A percentile compares a stretch with the other conserved stretches of the same genome.
Conservation (phyloP, 2,329 filamentous ascomycete genomes). For the Arthrobotrys megalospora region DNA sequence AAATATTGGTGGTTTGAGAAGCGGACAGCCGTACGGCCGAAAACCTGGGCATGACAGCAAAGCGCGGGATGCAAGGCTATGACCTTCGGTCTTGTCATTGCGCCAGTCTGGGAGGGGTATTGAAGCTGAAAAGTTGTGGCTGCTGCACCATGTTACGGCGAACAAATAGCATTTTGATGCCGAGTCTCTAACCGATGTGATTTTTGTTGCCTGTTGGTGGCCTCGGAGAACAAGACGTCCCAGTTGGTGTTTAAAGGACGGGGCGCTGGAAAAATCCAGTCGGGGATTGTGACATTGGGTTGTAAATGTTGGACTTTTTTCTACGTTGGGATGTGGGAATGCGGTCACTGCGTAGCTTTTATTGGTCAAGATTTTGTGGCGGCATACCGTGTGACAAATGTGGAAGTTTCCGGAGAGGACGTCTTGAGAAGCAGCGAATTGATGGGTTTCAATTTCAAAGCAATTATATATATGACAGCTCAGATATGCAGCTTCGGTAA, state of each 20-base stretch:
- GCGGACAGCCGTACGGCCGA: not conserved
- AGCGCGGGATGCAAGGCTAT: constrained; percentile 5
- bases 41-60: not conserved
- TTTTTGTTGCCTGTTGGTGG: not conserved
- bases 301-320: constrained; percentile 12
- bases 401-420: constrained; percentile 1
- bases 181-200: not conserved
- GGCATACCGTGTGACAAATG: constrained; percentile 6
- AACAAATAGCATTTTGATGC: not conserved
- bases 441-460: not conserved
- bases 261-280: not conserved
- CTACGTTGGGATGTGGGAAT: not conserved
- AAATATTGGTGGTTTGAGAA: not conserved
- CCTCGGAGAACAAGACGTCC: not conserved
- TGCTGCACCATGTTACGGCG: not conserved
- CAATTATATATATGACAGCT: constrained; percentile 2
- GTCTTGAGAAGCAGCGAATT: not conserved
- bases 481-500: constrained; percentile 12
- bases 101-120: not conserved
- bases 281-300: constrained; percentile 2
- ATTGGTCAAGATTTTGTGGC: constrained; percentile 18
- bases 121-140: constrained; percentile 22
- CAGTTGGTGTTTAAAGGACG: not conserved
- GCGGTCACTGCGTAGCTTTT: not conserved
- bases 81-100: not conserved